Evolutionary conservation across 441 rosid genomes (phyloP), one percentile per base, ranked within the genome.

Genomic region (Jatropha podagrica): DNA sequence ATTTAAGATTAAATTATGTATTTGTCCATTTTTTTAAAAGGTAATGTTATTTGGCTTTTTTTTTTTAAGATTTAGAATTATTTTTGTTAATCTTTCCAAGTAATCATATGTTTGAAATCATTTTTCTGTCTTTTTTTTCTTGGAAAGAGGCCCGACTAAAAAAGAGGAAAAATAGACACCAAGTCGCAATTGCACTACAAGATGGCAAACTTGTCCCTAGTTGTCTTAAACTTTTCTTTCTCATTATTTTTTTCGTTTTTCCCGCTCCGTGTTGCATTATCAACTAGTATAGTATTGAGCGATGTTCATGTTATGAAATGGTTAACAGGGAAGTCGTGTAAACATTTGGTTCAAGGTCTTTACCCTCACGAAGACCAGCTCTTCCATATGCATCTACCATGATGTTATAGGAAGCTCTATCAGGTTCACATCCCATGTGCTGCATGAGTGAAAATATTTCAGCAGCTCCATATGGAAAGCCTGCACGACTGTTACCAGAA

Each of bases 381-480:
- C 98, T 79, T 18, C 96, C 98, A 62, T 91, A 91, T 27, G 97
- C 98, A 83, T 94, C 98, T 2, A 94, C 97, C 96, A 94, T 86
- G 72, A 94, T 94, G 78, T 92, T 94, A 78, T 87, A 94, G 2
- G 98, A 92, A 77, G 97, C 98, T 85, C 95, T 81, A 80, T 92
- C 98, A 58, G 97, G 98, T 79, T 94, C 98, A 81, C 92, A 88
- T 26, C 97, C 96, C 96, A 88, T 88, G 80, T 94, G 93, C 80
- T 90, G 95, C 97, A 95, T 95, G 12, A 92, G 85, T 27, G 98
- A 95, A 82, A 95, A 95, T 70, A 92, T 85, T 79, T 95, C 98
- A 51, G 98, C 94, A 73, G 96, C 97, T 18, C 94, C 98, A 49
- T 81, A 84, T 11, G 98, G 93, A 85, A 84, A 95, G 66, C 97